These are phyloP conservation scores for Phytopythium aichiense DNA, from an alignment of 352 stramenopile genomes.

Conservation along the genomic window DNA sequence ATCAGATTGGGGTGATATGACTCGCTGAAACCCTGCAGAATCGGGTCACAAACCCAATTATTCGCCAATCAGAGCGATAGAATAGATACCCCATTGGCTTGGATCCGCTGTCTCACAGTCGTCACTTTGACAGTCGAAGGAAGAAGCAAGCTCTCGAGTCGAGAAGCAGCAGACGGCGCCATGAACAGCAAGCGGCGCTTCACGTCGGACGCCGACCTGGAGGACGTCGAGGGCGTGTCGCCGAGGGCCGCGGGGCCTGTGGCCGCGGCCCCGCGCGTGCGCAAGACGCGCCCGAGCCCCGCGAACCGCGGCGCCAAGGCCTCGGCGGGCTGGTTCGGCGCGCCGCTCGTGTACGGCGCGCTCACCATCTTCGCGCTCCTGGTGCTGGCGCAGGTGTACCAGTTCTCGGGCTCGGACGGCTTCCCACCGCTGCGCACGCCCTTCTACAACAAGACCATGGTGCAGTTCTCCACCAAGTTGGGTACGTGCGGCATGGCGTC, in stretches of 20 bases:
- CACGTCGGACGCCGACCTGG: conserved; percentile 21
- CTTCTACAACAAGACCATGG: conserved; percentile 83
- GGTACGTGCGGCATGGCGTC: conserved; percentile 21
- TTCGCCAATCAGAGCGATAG: no score
- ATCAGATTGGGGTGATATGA: no score
- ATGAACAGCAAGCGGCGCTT: conserved; percentile 18
- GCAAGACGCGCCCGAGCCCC: not conserved
- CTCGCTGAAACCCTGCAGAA: no score
- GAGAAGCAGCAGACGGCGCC: not conserved
- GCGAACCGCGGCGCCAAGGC: conserved; percentile 1
- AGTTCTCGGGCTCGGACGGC: conserved; percentile 45
- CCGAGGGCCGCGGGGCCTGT: not conserved
- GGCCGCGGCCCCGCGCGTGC: not conserved
- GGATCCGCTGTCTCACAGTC: no score
- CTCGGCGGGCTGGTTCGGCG: conserved; percentile 27
- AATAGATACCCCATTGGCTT: no score
- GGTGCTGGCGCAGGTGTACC: conserved; percentile 58
- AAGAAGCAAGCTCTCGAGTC: no score
- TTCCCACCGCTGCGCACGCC: conserved; percentile 43
- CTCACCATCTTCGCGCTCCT: conserved; percentile 52
- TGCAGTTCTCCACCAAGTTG: conserved; percentile 74
- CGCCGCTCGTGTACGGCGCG: conserved; percentile 33
- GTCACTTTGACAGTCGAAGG: not conserved
- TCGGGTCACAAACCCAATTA: no score
- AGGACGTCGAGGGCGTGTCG: conserved; percentile 7